phyloP scores from a whole-genome alignment of 192 early-diverging fungal genomes.

The Spinellus fusiger region DNA sequence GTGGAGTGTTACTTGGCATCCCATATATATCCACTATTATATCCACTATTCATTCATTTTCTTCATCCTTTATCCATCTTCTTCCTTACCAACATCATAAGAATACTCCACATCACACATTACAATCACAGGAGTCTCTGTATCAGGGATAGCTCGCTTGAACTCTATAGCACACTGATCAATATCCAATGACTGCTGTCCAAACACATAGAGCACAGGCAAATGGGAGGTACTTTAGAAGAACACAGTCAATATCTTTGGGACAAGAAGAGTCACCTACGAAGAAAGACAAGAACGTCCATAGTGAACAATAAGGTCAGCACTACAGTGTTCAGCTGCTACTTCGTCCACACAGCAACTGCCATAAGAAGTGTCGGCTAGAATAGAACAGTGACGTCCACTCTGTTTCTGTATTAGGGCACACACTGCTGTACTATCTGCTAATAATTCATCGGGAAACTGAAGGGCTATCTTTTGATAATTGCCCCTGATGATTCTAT shows the following conservation, averaged over 20 bases:
- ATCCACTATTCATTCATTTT: too few relatives aligned
- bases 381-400: slow-evolving; percentile 56
- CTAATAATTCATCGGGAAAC: slow-evolving; percentile 88
- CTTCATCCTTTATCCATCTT: not conserved
- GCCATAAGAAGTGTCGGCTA: slow-evolving; percentile 96
- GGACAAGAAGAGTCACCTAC: slow-evolving; percentile 33
- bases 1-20: too few relatives aligned
- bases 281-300: slow-evolving; percentile 86
- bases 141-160: slow-evolving; percentile 34
- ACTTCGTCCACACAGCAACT: slow-evolving; percentile 98
- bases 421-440: slow-evolving; percentile 61
- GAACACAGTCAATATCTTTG: not conserved
- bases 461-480: slow-evolving; percentile 74
- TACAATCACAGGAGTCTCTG: slow-evolving; percentile 48
- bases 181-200: slow-evolving; percentile 62
- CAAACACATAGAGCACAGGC: slow-evolving; percentile 87
- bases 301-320: slow-evolving; percentile 93
- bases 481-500: slow-evolving; percentile 35
- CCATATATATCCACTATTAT: too few relatives aligned
- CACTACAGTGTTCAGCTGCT: slow-evolving; percentile 81
- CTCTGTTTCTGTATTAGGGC: slow-evolving; percentile 43
- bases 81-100: slow-evolving; percentile 44
- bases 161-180: slow-evolving; percentile 48
- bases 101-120: slow-evolving; percentile 74
- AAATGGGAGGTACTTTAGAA: slow-evolving; percentile 58